Evolutionary conservation across 345 rosid genomes (phyloP).

Genomic region (Theobroma cacao): DNA sequence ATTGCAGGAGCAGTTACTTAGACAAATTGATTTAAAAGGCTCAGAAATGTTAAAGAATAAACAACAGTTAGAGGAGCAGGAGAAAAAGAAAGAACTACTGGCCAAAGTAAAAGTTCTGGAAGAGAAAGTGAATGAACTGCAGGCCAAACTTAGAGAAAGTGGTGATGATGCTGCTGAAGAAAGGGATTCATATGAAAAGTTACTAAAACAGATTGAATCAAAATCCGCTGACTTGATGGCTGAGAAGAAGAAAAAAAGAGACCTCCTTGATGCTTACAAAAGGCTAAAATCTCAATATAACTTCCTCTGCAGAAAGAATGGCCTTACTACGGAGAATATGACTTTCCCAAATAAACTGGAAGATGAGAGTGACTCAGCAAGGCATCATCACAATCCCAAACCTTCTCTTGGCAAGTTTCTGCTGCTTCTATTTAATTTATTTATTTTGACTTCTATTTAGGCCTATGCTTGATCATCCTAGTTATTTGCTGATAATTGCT

Average conservation of each 20-base stretch:
- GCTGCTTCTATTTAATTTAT: background rate
- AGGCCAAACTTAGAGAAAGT: conserved; percentile 24
- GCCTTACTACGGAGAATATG: conserved; percentile 48
- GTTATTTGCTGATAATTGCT: background rate
- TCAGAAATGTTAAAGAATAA: conserved; percentile 33
- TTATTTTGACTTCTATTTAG: background rate
- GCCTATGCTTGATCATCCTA: background rate
- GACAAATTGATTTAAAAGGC: conserved; percentile 33
- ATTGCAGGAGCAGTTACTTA: conserved; percentile 34
- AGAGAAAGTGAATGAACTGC: conserved; percentile 39
- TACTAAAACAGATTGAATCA: conserved; percentile 39
- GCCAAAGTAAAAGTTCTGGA: conserved; percentile 40
- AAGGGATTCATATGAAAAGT: conserved; percentile 32
- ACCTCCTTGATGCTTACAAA: conserved; percentile 42
- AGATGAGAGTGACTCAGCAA: conserved; percentile 33
- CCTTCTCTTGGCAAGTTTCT: conserved; percentile 43
- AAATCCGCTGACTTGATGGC: conserved; percentile 39
- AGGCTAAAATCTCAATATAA: conserved; percentile 65
- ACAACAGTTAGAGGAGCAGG: conserved; percentile 34
- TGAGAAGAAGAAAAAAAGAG: conserved; percentile 45
- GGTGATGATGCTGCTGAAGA: conserved; percentile 24
- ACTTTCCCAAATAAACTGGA: conserved; percentile 27
- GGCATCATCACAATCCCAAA: conserved; percentile 28
- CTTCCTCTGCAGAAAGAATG: conserved; percentile 48
- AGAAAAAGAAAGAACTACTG: conserved; percentile 31